These are phyloP conservation scores for Hemileccinum impolitum DNA, from an alignment of 768 basidiomycete genomes.

Conservation along the genomic window DNA sequence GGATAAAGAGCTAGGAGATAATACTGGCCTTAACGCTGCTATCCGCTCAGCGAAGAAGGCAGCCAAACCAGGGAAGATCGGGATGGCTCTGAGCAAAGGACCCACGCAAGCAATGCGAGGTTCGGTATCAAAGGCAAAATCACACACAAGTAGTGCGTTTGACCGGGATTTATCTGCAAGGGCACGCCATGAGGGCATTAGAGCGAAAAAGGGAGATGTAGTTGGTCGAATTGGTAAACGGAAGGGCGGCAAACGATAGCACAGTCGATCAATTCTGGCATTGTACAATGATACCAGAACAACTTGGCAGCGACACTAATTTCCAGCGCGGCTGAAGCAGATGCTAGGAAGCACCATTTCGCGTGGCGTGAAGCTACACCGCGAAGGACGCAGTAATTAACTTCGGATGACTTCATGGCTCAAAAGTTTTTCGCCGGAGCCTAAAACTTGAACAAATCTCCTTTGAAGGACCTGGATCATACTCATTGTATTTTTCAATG, in stretches of 20 bases:
- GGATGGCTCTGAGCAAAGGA: slow-evolving; percentile 42
- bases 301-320: neutral
- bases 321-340: too few relatives aligned
- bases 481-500: slow-evolving; percentile 27
- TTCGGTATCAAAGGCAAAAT: slow-evolving; percentile 29
- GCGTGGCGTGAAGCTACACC: slow-evolving; percentile 27
- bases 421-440: slow-evolving; percentile 8
- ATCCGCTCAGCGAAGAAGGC: slow-evolving; percentile 88
- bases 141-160: slow-evolving; percentile 44
- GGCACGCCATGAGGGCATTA: slow-evolving; percentile 51
- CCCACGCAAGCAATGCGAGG: slow-evolving; percentile 33
- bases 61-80: slow-evolving; percentile 70
- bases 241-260: slow-evolving; percentile 36
- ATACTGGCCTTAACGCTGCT: slow-evolving; percentile 59
- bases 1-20: slow-evolving; percentile 61
- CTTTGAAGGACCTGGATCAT: neutral
- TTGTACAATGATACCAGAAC: neutral
- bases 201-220: slow-evolving; percentile 60
- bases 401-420: slow-evolving; percentile 15
- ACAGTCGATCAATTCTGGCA: neutral
- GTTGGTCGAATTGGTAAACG: slow-evolving; percentile 53
- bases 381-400: slow-evolving; percentile 21
- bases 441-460: slow-evolving; percentile 1
- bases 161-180: slow-evolving; percentile 56
- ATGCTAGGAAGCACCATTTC: slow-evolving; percentile 22